Base-by-base conservation (phyloP, 139 green algal genomes). In the Chlamydomonas eustigma region DNA sequence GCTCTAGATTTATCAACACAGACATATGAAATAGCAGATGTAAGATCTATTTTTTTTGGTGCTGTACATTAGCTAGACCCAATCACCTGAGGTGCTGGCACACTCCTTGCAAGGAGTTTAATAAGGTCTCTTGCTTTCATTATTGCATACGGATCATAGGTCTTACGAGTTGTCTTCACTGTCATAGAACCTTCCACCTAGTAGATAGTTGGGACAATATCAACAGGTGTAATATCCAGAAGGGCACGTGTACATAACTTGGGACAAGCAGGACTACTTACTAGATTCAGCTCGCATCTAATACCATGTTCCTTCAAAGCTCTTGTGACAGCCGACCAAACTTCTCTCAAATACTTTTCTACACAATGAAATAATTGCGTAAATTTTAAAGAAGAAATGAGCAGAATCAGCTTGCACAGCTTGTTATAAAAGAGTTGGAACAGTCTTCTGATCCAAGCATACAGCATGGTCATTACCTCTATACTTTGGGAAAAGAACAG, bases 401-500 rank as follows among this genome's bases (percentile, higher is more conserved):
- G n/a, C n/a, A n/a, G n/a, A n/a, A n/a, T n/a, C n/a, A n/a, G n/a
- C n/a, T n/a, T n/a, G n/a, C n/a, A n/a, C n/a, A n/a, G n/a, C n/a
- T n/a, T n/a, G n/a, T n/a, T n/a, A n/a, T n/a, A n/a, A n/a, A n/a
- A n/a, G n/a, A n/a, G n/a, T n/a, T n/a, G n/a, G n/a, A n/a, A n/a
- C n/a, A n/a, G n/a, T n/a, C n/a, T n/a, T n/a, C n/a, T n/a, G n/a
- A n/a, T n/a, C n/a, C n/a, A n/a, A n/a, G n/a, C n/a, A n/a, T n/a
- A n/a, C n/a, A n/a, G n/a, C n/a, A 25, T 74, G 70, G 4, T 4
- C 33, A 64, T 74, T 39, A 91, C 91, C 93, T 83, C 94, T 84
- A 83, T 99, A 99, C 83, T 98, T 97, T 31, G 96, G 96, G 63
- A 99, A 99, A 4, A 99, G 85, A 0, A 90, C 94, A 36, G 95